Conservation (phyloP, 345 rosid species). For the Theobroma cacao region DNA sequence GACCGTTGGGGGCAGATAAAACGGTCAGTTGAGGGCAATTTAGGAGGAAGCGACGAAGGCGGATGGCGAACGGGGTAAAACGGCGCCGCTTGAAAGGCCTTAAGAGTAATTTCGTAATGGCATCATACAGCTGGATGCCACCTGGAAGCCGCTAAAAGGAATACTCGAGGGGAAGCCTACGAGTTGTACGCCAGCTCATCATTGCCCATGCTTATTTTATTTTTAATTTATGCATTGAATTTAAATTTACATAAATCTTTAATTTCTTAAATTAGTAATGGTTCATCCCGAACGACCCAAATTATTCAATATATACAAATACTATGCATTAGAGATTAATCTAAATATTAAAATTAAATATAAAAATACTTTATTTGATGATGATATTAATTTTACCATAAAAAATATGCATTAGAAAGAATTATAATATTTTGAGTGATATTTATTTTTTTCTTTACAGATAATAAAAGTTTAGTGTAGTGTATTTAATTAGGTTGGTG, state of each 20-base stretch:
- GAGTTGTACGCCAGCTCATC: constrained; percentile 40
- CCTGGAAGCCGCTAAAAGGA: constrained; percentile 33
- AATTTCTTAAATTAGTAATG: too few relatives aligned
- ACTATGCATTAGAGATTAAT: too few relatives aligned
- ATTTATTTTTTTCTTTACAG: too few relatives aligned
- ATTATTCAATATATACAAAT: too few relatives aligned
- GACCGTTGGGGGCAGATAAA: constrained; percentile 33
- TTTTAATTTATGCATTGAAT: background rate
- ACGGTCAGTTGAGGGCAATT: constrained; percentile 24
- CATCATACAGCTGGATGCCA: constrained; percentile 43
- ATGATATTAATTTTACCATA: too few relatives aligned
- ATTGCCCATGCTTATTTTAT: background rate
- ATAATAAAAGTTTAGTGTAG: too few relatives aligned
- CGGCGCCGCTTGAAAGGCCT: constrained; percentile 20
- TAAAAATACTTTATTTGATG: too few relatives aligned
- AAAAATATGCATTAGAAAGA: too few relatives aligned
- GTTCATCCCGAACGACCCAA: too few relatives aligned
- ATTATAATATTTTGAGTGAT: too few relatives aligned
- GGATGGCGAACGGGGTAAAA: background rate
- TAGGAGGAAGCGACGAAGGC: background rate
- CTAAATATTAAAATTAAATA: too few relatives aligned
- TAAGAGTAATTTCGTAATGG: background rate
- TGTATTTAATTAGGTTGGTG: too few relatives aligned
- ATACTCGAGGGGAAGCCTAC: constrained; percentile 10
- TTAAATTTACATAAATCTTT: background rate